phyloP scores from a whole-genome alignment of 2,329 filamentous ascomycete genomes.

The Neofusicoccum sp. region DNA sequence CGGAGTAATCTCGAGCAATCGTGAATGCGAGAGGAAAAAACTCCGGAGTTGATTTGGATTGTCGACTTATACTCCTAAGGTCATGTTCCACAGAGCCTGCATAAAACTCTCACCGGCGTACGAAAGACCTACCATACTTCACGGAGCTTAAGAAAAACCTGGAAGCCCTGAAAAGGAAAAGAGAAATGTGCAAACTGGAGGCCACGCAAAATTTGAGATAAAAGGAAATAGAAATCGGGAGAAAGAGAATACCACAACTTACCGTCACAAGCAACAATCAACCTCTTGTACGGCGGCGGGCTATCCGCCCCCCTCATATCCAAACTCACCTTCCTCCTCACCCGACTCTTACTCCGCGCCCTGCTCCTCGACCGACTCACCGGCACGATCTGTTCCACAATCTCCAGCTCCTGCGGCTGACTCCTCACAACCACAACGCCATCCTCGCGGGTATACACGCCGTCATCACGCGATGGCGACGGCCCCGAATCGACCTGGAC shows the following conservation, averaged over 20 bases:
- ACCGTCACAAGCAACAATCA: conserved; percentile 42
- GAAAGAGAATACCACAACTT: conserved; percentile 4
- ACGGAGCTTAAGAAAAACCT: no score
- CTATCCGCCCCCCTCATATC: conserved; percentile 15
- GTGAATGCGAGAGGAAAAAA: no score
- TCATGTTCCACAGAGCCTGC: no score
- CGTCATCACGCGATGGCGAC: background rate
- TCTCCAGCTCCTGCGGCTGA: conserved; percentile 14
- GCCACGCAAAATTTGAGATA: background rate
- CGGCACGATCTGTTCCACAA: conserved; percentile 11
- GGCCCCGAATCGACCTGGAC: background rate
- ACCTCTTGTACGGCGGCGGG: conserved; percentile 28
- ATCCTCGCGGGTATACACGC: conserved; percentile 10
- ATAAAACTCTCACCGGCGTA: no score
- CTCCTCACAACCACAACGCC: conserved; percentile 7
- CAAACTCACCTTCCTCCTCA: conserved; percentile 14
- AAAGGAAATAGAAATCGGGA: background rate
- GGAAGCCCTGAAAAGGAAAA: no score
- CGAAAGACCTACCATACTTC: no score
- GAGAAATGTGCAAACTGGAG: no score
- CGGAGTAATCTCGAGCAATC: no score
- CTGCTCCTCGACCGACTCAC: background rate
- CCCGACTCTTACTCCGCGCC: conserved; percentile 9
- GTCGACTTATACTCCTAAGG: no score
- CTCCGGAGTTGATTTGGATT: no score